Conservation (phyloP, 2,329 filamentous ascomycete species). For the Claviceps fusiformis region DNA sequence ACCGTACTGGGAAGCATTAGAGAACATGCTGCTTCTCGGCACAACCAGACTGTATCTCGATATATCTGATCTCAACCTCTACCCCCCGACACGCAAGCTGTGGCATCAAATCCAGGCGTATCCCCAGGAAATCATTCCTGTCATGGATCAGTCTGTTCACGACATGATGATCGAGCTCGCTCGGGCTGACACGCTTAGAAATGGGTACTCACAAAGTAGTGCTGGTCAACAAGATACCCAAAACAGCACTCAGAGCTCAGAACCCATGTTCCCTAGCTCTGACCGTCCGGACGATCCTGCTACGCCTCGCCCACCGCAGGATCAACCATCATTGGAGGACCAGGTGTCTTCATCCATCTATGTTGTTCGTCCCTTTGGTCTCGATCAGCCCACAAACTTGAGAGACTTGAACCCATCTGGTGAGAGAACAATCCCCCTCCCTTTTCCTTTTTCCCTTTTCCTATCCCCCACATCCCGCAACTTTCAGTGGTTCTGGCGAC, state of each 20-base stretch:
- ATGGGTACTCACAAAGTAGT: slow-evolving; percentile 48
- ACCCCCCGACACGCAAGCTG: slow-evolving; percentile 81
- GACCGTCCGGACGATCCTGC: slow-evolving; percentile 44
- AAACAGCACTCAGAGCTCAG: slow-evolving; percentile 48
- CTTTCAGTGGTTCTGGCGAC: background rate
- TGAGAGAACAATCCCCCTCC: slow-evolving; percentile 15
- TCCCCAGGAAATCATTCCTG: slow-evolving; percentile 86
- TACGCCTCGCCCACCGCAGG: slow-evolving; percentile 26
- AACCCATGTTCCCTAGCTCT: slow-evolving; percentile 67
- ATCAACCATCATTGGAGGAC: slow-evolving; percentile 51
- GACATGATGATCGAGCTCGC: slow-evolving; percentile 88
- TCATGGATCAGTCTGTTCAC: slow-evolving; percentile 92
- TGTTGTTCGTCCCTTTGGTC: slow-evolving; percentile 76
- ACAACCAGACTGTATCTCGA: slow-evolving; percentile 78
- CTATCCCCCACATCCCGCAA: background rate
- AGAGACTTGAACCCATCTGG: slow-evolving; percentile 83
- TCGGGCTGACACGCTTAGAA: slow-evolving; percentile 60
- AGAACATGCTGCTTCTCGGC: slow-evolving; percentile 82
- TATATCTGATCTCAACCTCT: slow-evolving; percentile 77
- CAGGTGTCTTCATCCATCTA: slow-evolving; percentile 72
- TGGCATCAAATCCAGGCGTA: slow-evolving; percentile 94
- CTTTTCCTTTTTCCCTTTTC: too few species aligned
- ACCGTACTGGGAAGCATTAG: slow-evolving; percentile 72
- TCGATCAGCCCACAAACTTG: slow-evolving; percentile 79
- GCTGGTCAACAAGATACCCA: slow-evolving; percentile 32